phyloP scores from a whole-genome alignment of 164 flowering plant species.

The Dillenia suffruticosa region DNA sequence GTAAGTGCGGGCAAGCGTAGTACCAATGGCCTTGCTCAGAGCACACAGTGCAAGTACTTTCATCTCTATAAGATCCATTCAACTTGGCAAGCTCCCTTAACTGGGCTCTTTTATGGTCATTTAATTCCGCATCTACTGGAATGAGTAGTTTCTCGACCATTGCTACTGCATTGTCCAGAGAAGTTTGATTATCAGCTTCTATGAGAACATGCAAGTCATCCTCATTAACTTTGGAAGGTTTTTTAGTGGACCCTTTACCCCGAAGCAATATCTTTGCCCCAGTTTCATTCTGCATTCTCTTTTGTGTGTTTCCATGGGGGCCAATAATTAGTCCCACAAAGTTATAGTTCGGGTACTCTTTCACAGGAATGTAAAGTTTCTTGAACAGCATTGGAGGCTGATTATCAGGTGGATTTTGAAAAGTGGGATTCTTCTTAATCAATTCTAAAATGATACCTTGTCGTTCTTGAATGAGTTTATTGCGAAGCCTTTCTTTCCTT shows the following conservation, averaged over 20 bases:
- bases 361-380: conserved; percentile 46
- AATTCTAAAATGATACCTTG: conserved; percentile 27
- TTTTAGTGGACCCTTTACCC: conserved; percentile 33
- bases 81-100: conserved; percentile 30
- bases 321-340: conserved; percentile 47
- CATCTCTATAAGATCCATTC: conserved; percentile 9
- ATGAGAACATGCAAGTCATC: conserved; percentile 46
- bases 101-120: conserved; percentile 31
- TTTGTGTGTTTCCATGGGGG: conserved; percentile 37
- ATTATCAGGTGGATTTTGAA: conserved; percentile 22
- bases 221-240: conserved; percentile 17
- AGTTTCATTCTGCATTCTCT: conserved; percentile 44
- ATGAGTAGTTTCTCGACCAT: conserved; percentile 43
- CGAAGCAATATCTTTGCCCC: conserved; percentile 39
- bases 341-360: conserved; percentile 44
- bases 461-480: conserved; percentile 23
- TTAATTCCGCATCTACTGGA: conserved; percentile 21
- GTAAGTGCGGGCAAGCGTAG: conserved; percentile 17
- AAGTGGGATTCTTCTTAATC: conserved; percentile 29
- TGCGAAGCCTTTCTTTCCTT: conserved; percentile 14
- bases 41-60: conserved; percentile 13
- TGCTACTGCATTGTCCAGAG: conserved; percentile 36
- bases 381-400: conserved; percentile 24
- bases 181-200: conserved; percentile 35
- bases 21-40: conserved; percentile 26